Base-by-base conservation (phyloP, 1,284 basidiomycete species). In the Boletus sp. region DNA sequence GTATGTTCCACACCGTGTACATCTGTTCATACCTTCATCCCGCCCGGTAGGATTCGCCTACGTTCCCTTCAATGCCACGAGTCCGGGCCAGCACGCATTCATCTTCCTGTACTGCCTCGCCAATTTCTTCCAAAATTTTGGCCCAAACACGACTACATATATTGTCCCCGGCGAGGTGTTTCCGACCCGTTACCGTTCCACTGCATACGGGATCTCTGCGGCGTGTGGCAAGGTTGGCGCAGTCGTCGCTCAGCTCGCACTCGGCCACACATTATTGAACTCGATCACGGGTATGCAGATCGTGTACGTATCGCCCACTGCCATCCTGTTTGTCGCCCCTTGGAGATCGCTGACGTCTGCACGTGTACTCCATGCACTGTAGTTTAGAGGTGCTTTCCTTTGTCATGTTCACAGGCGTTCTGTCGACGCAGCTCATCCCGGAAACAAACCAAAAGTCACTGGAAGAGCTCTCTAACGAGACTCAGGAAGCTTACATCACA, bases 101-200 rank as follows among this genome's bases (percentile, higher is more conserved):
- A 81, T 89, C 52, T 81, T 83, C 72, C 75, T 89, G 47, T 90
- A 83, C 74, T 87, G 85, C 72, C 76, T 88, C 58, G 76, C 85
- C 53, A 82, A 80, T 69, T 83, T 84, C 68, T 83, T 83, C 72
- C 76, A 79, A 58, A 84, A 83, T 67, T 85, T 83, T 67, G 88
- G 89, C 6, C 87, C 90, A 40, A 92, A 91, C 76, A 85, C 87
- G 4, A 91, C 90, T 4, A 91, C 89, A 17, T 92, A 81, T 64
- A 67, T 91, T 64, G 76, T 91, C 47, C 90, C 90, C 31, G 88
- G 83, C 6, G 89, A 93, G 72, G 81, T 79, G 33, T 92, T 91
- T 81, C 89, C 90, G 3, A 91, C 90, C 6, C 82, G 89, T 40
- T 89, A 90, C 76, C 81, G 88, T 53, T 83, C 86, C 1, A 90